These are phyloP conservation scores for Ophiocordyceps robertsii DNA, from an alignment of 2,329 filamentous ascomycete genomes.

Conservation along the genomic window DNA sequence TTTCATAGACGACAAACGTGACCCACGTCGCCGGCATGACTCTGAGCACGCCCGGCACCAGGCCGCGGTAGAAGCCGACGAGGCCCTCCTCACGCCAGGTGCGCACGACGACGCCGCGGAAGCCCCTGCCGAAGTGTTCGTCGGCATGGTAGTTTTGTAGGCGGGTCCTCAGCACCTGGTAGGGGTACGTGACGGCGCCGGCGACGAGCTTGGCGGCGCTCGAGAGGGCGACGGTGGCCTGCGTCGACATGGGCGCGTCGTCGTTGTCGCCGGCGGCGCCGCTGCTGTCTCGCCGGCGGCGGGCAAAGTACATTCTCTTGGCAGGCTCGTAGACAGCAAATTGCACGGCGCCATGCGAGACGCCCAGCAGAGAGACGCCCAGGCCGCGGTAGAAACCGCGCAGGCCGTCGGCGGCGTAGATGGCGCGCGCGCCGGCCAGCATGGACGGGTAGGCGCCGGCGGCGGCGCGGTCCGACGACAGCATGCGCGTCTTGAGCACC, in stretches of 20 bases:
- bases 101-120: slow-evolving; percentile 55
- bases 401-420: slow-evolving; percentile 59
- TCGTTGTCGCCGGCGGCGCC: slow-evolving; percentile 5
- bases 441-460: slow-evolving; percentile 74
- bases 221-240: slow-evolving; percentile 70
- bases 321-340: slow-evolving; percentile 84
- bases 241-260: slow-evolving; percentile 40
- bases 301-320: slow-evolving; percentile 41
- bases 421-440: slow-evolving; percentile 50
- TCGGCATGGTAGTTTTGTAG: slow-evolving; percentile 83
- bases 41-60: slow-evolving; percentile 77
- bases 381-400: slow-evolving; percentile 81
- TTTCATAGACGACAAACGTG: slow-evolving; percentile 95
- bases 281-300: slow-evolving; percentile 10
- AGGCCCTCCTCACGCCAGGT: slow-evolving; percentile 71
- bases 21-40: slow-evolving; percentile 93
- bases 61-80: slow-evolving; percentile 79
- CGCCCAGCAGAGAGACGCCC: slow-evolving; percentile 68
- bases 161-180: slow-evolving; percentile 80
- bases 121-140: slow-evolving; percentile 55
- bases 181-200: slow-evolving; percentile 83
- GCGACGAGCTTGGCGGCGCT: slow-evolving; percentile 76
- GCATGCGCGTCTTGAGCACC: slow-evolving; percentile 97
- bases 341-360: slow-evolving; percentile 85
- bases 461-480: slow-evolving; percentile 63